Percentiles rank a stretch among this genome's conserved stretches.
These are phyloP conservation scores for Corrigiola litoralis DNA, from an alignment of 179 eudicot genomes.

Conservation along the genomic window DNA sequence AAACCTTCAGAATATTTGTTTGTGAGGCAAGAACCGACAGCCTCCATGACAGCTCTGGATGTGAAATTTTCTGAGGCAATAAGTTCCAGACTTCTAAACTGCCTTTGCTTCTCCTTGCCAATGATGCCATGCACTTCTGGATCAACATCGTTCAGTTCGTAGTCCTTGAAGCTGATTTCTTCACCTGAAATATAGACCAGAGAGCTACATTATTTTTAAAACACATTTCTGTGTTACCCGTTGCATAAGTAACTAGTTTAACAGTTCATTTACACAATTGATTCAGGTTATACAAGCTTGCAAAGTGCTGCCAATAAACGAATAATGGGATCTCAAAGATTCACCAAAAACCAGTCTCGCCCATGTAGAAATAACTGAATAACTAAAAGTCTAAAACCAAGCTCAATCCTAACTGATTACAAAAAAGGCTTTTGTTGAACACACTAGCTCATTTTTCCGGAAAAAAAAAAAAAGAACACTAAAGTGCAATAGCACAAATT, in stretches of 20 bases:
- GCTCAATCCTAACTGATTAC: too few species aligned
- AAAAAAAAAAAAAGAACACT: too few species aligned
- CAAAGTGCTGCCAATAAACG: neutral
- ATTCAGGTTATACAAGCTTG: neutral
- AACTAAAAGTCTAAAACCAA: too few species aligned
- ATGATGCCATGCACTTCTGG: slow-evolving; percentile 68
- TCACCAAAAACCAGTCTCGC: too few species aligned
- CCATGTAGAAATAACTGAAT: too few species aligned
- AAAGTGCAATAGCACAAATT: too few species aligned
- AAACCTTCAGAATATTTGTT: slow-evolving; percentile 93
- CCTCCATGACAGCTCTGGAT: slow-evolving; percentile 91
- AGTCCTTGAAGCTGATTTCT: slow-evolving; percentile 57
- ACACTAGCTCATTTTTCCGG: too few species aligned
- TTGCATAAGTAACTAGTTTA: neutral
- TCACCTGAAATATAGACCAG: slow-evolving; percentile 35
- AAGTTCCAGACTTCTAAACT: slow-evolving; percentile 67
- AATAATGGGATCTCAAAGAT: neutral
- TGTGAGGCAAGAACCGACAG: slow-evolving; percentile 89
- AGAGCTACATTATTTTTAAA: slow-evolving; percentile 6
- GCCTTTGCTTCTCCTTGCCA: slow-evolving; percentile 75
- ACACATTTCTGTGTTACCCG: neutral
- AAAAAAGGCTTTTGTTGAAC: too few species aligned
- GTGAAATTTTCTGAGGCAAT: slow-evolving; percentile 96
- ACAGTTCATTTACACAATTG: neutral
- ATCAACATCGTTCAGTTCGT: slow-evolving; percentile 55